Percentiles rank a stretch among this genome's conserved stretches.
Conservation (phyloP, 306 rosid species). For the Vigna angularis region DNA sequence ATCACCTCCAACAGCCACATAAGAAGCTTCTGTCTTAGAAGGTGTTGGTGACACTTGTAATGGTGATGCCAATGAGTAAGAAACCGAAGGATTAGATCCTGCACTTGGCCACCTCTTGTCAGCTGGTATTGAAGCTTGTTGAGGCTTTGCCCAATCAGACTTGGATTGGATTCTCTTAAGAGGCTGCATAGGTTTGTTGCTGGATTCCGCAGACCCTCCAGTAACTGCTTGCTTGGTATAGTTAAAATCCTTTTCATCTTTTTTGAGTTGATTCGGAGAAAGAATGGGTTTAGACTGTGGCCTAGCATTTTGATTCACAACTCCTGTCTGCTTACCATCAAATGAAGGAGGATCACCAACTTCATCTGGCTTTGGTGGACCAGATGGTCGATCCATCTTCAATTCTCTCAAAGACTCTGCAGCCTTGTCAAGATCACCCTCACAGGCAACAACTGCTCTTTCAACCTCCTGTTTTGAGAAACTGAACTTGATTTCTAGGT, state of each 20-base stretch:
- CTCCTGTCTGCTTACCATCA: constrained; percentile 59
- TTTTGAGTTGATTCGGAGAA: constrained; percentile 63
- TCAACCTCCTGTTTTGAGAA: constrained; percentile 91
- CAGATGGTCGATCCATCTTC: constrained; percentile 64
- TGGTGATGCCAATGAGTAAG: constrained; percentile 71
- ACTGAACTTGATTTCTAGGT: constrained; percentile 59
- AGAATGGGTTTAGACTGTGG: constrained; percentile 57
- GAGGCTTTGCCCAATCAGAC: constrained; percentile 78
- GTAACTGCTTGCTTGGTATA: constrained; percentile 62
- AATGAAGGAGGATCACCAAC: constrained; percentile 64
- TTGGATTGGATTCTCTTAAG: constrained; percentile 68
- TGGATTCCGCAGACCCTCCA: constrained; percentile 62
- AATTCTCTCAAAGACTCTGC: constrained; percentile 67
- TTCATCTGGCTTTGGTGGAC: constrained; percentile 71
- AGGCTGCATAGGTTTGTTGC: constrained; percentile 60
- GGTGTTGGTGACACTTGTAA: constrained; percentile 63
- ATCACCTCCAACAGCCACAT: constrained; percentile 63
- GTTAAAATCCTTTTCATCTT: constrained; percentile 75
- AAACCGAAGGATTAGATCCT: constrained; percentile 61
- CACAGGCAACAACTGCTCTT: constrained; percentile 79
- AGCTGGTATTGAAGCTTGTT: constrained; percentile 53
- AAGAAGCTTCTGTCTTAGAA: constrained; percentile 64
- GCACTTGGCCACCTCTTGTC: constrained; percentile 75
- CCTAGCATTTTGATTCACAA: constrained; percentile 53
- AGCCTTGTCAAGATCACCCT: constrained; percentile 90